phyloP scores from a whole-genome alignment of 495 filamentous ascomycete species.

The Beverwykella pulmonaria region DNA sequence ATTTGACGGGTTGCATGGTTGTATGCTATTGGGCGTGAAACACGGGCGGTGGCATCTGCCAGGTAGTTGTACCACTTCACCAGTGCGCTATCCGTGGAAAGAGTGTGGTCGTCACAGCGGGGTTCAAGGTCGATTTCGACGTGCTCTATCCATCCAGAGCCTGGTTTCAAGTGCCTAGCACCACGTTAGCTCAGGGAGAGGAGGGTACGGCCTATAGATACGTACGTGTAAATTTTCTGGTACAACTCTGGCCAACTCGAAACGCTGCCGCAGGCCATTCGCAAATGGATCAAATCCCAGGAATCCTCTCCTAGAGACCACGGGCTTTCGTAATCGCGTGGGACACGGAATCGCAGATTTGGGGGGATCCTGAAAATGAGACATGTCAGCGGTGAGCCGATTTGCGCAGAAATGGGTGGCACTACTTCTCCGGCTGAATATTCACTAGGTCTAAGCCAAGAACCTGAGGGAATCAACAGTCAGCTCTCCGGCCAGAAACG shows the following conservation, averaged over 20 bases:
- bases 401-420: conserved; percentile 16
- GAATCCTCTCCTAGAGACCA: conserved; percentile 74
- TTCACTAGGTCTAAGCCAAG: conserved; percentile 75
- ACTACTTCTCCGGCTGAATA: conserved; percentile 76
- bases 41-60: conserved; percentile 67
- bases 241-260: conserved; percentile 77
- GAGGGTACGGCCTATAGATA: background rate
- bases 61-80: conserved; percentile 71
- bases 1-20: conserved; percentile 66
- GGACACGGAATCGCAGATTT: conserved; percentile 66
- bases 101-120: conserved; percentile 71
- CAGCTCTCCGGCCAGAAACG: conserved; percentile 11
- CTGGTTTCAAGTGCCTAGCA: conserved; percentile 74
- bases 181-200: conserved; percentile 2
- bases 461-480: conserved; percentile 49
- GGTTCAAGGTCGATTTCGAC: conserved; percentile 88
- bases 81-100: conserved; percentile 54
- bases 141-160: conserved; percentile 78
- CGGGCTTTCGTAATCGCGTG: conserved; percentile 79
- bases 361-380: conserved; percentile 61
- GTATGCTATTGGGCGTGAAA: conserved; percentile 64
- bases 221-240: conserved; percentile 65
- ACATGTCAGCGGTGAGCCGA: conserved; percentile 23
- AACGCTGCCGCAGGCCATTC: conserved; percentile 80
- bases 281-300: conserved; percentile 86